Evolutionary conservation across 495 filamentous ascomycete species (phyloP), one percentile per base, ranked within the genome.

Genomic region (Penicillium nucicola): DNA sequence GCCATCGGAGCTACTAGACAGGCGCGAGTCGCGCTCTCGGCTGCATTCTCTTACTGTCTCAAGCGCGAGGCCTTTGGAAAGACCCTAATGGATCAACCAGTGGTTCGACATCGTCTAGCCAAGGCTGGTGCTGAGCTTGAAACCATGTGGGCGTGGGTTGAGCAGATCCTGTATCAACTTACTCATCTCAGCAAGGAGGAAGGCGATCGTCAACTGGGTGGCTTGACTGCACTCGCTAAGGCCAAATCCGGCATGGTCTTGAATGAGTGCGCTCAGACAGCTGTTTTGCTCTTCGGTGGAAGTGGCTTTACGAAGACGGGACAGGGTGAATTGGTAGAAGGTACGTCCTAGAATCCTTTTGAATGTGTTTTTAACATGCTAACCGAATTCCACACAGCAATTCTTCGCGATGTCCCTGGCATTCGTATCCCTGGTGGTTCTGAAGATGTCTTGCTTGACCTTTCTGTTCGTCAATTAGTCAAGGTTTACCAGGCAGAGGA

Each of bases 61-160:
- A 84, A 84, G 67, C 77, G 86, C 3, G 86, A 90, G 66, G 85
- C 87, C 7, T 91, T 90, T 56, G 84, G 85, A 1, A 88, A 88
- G 67, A 70, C 83, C 10, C 71, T 90, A 4, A 78, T 89, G 62
- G 84, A 88, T 33, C 85, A 89, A 62, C 78, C 85, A 0, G 86
- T 90, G 1, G 86, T 91, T 31, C 68, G 87, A 12, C 82, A 90
- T 65, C 72, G 86, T 30, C 70, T 91, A 7, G 85, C 86, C 11
- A 87, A 85, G 57, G 79, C 79, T 8, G 87, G 86, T 3, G 84
- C 83, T 3, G 70, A 82, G 58, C 68, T 90, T 7, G 87, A 91
- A 65, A 82, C 74, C 13, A 79, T 83, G 66, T 86, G 77, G 74
- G 85, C 86, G 10, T 90, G 84, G 84, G 67, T 89, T 4, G 87